Percentiles rank a stretch among this genome's conserved stretches.
These are phyloP conservation scores for Rhizophagus clarus DNA, from an alignment of 192 early-diverging fungal species.

Conservation along the genomic window DNA sequence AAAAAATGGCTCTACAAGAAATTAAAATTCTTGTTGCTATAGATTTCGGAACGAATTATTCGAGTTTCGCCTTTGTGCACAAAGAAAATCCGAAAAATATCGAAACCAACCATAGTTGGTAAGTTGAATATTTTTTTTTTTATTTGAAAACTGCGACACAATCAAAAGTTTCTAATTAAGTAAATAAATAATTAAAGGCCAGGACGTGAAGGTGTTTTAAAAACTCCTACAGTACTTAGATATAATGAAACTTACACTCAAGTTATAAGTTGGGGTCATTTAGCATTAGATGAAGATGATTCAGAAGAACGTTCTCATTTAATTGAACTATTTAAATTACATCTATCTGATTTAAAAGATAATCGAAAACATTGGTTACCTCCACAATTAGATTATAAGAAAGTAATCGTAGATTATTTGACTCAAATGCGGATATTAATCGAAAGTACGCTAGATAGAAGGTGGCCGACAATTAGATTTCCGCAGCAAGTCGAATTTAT, in stretches of 20 bases:
- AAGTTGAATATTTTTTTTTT: neutral
- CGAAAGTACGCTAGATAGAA: neutral
- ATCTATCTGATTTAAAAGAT: slow-evolving; percentile 3
- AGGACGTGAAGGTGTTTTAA: neutral
- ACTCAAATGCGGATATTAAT: neutral
- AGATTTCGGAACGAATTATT: slow-evolving; percentile 21
- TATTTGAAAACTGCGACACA: neutral
- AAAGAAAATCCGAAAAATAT: neutral
- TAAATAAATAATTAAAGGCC: slow-evolving; percentile 8
- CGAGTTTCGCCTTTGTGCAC: slow-evolving; percentile 2
- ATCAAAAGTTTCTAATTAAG: too few relatives aligned
- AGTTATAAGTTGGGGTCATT: slow-evolving; percentile 12
- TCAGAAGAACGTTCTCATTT: neutral
- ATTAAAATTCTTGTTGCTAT: slow-evolving; percentile 3
- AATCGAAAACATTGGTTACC: slow-evolving; percentile 23
- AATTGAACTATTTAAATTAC: slow-evolving; percentile 28
- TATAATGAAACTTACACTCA: slow-evolving; percentile 8
- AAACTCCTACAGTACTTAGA: slow-evolving; percentile 18
- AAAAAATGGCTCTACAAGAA: neutral
- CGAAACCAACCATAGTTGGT: neutral
- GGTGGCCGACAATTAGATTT: neutral
- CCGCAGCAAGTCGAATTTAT: slow-evolving; percentile 10
- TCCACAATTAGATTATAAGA: neutral
- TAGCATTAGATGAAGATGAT: neutral
- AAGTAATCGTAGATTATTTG: slow-evolving; percentile 26